Base-by-base conservation (phyloP, 768 basidiomycete species). In the Gloeophyllum trabeum region DNA sequence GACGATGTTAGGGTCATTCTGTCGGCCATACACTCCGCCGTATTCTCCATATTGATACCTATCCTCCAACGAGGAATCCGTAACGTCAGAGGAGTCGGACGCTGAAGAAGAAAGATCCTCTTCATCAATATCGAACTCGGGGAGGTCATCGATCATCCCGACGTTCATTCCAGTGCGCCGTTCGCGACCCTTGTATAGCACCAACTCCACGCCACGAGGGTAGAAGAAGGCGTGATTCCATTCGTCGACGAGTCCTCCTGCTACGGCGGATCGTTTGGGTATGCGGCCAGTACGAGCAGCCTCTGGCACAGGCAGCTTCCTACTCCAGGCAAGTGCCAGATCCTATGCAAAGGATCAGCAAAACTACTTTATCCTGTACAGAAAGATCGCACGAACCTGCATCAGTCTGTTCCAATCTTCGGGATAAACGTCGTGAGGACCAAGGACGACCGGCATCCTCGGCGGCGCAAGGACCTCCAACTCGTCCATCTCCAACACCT, bases 351-450 rank as follows among this genome's bases (percentile, higher is more conserved):
- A 40, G 22, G 10, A 32, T 44, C 39, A 51, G 37, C 20, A 18
- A 21, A 24, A 3, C 10, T 13, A 40, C 18, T 41, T 12, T 36
- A 21, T 39, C 23, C 25, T 39, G 28, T 12, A 4, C 10, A 39
- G 35, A 23, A 23, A 28, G 3, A 7, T 24, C 16, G 13, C 16
- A 66, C 72, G 10, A 52, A 84, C 86, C 63, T 77, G 75, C 69
- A 83, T 81, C 51, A 85, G 73, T 40, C 87, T 67, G 47, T 70
- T 75, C 87, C 87, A 91, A 52, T 91, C 87, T 42, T 81, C 77
- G 46, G 73, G 69, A 46, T 76, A 76, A 6, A 88, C 77, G 51
- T 91, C 87, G 52, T 89, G 87, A 16, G 82, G 69, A 25, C 74
- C 67, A 19, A 90, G 71, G 7, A 81, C 75, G 4, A 67, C 47